Conservation (phyloP, 1,284 basidiomycete species). For the Prillingera fragicola region DNA sequence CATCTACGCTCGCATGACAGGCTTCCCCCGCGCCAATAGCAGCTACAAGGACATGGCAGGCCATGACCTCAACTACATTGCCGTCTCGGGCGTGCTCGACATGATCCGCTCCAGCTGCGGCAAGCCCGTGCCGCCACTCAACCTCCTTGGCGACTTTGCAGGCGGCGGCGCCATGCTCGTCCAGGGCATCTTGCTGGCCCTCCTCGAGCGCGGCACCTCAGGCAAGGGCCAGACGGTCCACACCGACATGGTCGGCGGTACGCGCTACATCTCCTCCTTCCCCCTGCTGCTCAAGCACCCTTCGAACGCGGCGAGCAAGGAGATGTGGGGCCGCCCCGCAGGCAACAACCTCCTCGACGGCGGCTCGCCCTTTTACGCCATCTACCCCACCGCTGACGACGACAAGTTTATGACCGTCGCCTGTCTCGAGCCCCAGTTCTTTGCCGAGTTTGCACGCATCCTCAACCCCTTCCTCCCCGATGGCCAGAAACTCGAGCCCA, state of each 20-base stretch:
- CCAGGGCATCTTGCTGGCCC: conserved; percentile 15
- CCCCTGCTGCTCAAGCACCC: conserved; percentile 6
- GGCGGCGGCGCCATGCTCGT: conserved; percentile 17
- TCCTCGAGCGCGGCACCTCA: conserved; percentile 5
- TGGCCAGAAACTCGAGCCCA: too few species aligned
- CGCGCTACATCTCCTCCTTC: conserved; percentile 12
- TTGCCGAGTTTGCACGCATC: conserved; percentile 7
- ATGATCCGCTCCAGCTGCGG: too few species aligned
- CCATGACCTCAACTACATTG: conserved; percentile 21
- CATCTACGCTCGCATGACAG: conserved; percentile 18
- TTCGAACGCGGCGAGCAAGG: background rate
- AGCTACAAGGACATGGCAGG: conserved; percentile 14
- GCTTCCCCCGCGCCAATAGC: conserved; percentile 7
- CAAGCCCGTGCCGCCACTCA: conserved; percentile 11
- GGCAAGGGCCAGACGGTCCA: conserved; percentile 19
- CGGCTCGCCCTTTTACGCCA: conserved; percentile 14
- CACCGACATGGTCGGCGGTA: conserved; percentile 17
- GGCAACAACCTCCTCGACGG: conserved; percentile 18
- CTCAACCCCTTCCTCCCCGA: conserved; percentile 2
- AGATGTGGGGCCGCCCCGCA: background rate
- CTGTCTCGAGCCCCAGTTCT: conserved; percentile 20
- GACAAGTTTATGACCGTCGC: conserved; percentile 12
- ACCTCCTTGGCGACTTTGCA: conserved; percentile 21
- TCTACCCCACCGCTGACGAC: conserved; percentile 12
- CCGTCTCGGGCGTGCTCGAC: conserved; percentile 14